A percentile compares a stretch with the other conserved stretches of the same genome.
Conservation (phyloP, 2,329 filamentous ascomycete genomes). For the Clarireedia sp. region DNA sequence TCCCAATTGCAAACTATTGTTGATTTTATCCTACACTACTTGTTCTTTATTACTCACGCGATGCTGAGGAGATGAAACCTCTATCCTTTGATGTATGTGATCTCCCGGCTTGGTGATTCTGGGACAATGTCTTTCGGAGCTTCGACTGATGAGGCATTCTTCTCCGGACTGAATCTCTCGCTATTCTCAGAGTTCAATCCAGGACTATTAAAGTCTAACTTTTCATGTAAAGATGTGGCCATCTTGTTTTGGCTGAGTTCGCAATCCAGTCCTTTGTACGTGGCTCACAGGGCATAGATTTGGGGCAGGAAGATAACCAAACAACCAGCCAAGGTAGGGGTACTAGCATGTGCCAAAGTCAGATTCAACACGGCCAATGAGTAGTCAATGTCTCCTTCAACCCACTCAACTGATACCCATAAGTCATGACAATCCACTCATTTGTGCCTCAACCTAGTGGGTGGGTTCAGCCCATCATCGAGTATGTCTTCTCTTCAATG, state of each 20-base stretch:
- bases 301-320: too few relatives aligned
- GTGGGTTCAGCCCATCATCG: too few relatives aligned
- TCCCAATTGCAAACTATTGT: background rate
- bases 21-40: background rate
- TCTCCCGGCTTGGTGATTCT: background rate
- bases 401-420: too few relatives aligned
- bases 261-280: too few relatives aligned
- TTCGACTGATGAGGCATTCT: background rate
- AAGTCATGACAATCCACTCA: too few relatives aligned
- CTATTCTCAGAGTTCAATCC: background rate
- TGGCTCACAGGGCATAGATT: too few relatives aligned
- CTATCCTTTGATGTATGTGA: slow-evolving; percentile 1
- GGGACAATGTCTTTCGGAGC: background rate
- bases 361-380: too few relatives aligned
- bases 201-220: background rate
- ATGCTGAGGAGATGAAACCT: background rate
- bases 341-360: too few relatives aligned
- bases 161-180: background rate
- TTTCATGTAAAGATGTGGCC: background rate
- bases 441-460: too few relatives aligned
- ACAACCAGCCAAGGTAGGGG: too few relatives aligned
- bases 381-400: too few relatives aligned
- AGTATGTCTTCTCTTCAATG: too few relatives aligned
- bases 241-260: background rate
- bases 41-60: background rate